Evolutionary conservation across 495 filamentous ascomycete species (phyloP).

Genomic region (Penicillium diatomitis): DNA sequence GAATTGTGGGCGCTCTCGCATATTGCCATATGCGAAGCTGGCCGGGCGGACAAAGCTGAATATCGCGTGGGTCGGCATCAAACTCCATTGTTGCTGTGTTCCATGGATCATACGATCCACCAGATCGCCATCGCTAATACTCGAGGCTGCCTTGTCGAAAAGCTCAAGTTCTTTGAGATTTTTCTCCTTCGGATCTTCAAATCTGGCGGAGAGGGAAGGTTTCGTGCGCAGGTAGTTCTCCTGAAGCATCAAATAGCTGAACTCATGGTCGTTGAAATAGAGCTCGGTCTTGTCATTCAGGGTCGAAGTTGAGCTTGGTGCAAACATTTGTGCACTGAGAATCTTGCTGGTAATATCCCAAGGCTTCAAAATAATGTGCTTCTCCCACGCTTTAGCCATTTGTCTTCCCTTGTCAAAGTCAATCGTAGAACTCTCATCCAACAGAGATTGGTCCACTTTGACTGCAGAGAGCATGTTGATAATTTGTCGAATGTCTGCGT

Average conservation of each 20-base stretch:
- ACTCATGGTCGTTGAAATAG: conserved; percentile 98
- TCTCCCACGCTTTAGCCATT: conserved; percentile 98
- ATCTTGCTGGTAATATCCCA: conserved; percentile 97
- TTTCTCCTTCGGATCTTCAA: conserved; percentile 52
- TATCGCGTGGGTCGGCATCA: conserved; percentile 96
- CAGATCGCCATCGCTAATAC: conserved; percentile 94
- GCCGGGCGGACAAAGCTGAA: conserved; percentile 91
- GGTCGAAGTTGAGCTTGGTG: conserved; percentile 66
- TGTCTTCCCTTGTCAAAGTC: conserved; percentile 74
- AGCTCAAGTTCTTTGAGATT: conserved; percentile 77
- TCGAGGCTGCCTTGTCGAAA: conserved; percentile 77
- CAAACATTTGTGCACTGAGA: conserved; percentile 78
- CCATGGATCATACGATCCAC: conserved; percentile 98
- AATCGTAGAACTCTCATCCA: conserved; percentile 70
- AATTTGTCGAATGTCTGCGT: conserved; percentile 92
- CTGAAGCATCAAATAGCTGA: conserved; percentile 93
- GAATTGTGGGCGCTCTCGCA: conserved; percentile 55
- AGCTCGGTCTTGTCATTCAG: conserved; percentile 97
- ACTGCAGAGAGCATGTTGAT: conserved; percentile 98
- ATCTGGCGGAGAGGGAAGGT: conserved; percentile 51
- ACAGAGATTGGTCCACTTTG: conserved; percentile 69
- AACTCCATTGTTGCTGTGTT: conserved; percentile 91
- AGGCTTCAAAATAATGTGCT: conserved; percentile 88
- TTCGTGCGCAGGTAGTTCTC: conserved; percentile 89
- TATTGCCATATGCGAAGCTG: conserved; percentile 76